Evolutionary conservation across 208 protist species (phyloP).

Genomic region (Trypanosoma theileri): DNA sequence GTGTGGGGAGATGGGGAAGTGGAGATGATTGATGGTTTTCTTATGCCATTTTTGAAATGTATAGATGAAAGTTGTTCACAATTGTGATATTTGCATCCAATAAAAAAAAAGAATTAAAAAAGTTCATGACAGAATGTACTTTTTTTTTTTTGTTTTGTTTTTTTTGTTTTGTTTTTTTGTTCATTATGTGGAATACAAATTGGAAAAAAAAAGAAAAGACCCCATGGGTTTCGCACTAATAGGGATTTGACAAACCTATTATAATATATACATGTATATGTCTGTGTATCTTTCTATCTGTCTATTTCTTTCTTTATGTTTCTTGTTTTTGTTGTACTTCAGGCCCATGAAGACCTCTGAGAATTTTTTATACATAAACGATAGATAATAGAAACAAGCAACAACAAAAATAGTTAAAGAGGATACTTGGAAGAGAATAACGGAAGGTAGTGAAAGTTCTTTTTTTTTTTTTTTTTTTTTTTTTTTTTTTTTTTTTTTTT

Average conservation of each 20-base stretch:
- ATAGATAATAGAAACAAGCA: background rate
- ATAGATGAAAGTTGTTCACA: background rate
- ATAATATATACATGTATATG: conserved; percentile 12
- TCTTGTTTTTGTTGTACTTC: background rate
- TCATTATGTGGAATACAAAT: background rate
- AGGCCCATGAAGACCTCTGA: background rate
- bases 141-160: no score
- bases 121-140: no score
- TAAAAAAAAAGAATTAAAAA: no score
- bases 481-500: no score
- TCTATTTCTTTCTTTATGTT: background rate
- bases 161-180: background rate
- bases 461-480: no score
- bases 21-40: background rate
- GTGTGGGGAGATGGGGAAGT: no score
- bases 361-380: no score
- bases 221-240: no score
- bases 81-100: no score
- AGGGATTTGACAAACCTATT: background rate
- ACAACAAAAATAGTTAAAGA: background rate
- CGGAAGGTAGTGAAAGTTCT: no score
- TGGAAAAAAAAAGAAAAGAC: no score
- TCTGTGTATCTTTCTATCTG: background rate
- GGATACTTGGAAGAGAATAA: background rate
- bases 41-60: background rate